A percentile compares a stretch with the other conserved stretches of the same genome.
These are phyloP conservation scores for Cucurbita argyrosperma DNA, from an alignment of 306 rosid genomes.

Conservation along the genomic window DNA sequence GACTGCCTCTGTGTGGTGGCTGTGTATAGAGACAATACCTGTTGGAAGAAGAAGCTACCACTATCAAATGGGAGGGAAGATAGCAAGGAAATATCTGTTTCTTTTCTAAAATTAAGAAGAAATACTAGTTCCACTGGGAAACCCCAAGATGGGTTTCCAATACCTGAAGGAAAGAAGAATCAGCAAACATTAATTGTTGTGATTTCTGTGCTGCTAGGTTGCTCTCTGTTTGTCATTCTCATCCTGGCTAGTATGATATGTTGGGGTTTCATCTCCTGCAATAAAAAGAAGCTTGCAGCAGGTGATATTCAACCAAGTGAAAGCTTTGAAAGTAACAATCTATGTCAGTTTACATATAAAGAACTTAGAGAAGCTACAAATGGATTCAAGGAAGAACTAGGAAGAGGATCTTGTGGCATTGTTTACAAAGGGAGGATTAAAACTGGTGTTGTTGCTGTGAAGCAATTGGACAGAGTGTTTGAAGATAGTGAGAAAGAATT, in stretches of 20 bases:
- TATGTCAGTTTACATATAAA: constrained; percentile 12
- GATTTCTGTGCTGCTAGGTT: constrained; percentile 1
- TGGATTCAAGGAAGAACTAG: constrained; percentile 19
- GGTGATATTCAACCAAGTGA: neutral
- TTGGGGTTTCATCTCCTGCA: neutral
- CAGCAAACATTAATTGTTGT: neutral
- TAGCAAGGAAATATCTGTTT: neutral
- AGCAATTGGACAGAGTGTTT: constrained; percentile 21
- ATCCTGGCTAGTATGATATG: neutral
- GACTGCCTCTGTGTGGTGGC: constrained; percentile 28
- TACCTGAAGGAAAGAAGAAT: neutral
- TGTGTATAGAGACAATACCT: neutral
- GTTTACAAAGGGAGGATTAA: constrained; percentile 26
- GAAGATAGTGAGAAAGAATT: constrained; percentile 28
- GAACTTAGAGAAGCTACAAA: constrained; percentile 23
- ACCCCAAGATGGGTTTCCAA: neutral
- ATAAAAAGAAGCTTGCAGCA: constrained; percentile 1
- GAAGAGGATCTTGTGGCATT: constrained; percentile 22
- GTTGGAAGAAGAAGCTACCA: constrained; percentile 36
- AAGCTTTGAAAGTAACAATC: neutral
- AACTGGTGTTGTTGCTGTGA: constrained; percentile 22
- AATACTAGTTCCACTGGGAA: neutral
- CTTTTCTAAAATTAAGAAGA: neutral
- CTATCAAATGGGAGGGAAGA: constrained; percentile 27
- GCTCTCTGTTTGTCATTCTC: neutral